phyloP scores from a whole-genome alignment of 2,329 filamentous ascomycete genomes.

The Colletotrichum siamense region DNA sequence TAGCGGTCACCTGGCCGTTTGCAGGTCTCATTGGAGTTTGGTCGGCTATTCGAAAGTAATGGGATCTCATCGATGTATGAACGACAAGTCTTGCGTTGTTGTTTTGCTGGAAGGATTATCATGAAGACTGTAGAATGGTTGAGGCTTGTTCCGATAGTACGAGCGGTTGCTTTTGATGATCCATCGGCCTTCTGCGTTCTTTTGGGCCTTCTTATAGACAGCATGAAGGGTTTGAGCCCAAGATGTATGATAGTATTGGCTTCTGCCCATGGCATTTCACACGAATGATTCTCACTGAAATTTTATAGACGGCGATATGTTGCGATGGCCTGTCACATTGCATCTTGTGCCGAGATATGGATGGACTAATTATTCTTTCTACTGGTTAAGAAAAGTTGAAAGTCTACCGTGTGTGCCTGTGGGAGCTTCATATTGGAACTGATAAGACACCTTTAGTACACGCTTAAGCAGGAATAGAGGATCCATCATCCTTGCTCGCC shows the following conservation, averaged over 20 bases:
- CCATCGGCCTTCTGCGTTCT: background rate
- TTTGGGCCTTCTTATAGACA: background rate
- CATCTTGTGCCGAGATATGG: no score
- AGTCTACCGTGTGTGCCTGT: no score
- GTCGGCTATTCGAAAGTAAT: conserved; percentile 17
- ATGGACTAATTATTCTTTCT: no score
- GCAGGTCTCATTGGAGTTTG: conserved; percentile 20
- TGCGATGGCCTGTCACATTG: background rate
- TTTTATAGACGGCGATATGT: background rate
- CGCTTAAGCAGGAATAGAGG: background rate
- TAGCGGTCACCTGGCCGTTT: conserved; percentile 20
- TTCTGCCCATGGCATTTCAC: background rate
- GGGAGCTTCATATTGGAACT: no score
- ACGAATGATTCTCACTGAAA: background rate
- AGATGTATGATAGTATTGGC: background rate
- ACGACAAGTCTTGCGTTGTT: background rate
- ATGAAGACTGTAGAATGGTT: background rate
- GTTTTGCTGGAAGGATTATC: fast-evolving
- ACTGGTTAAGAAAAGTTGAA: fast-evolving
- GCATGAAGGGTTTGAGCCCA: background rate
- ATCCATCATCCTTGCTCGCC: background rate
- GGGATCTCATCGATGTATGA: background rate
- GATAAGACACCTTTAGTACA: no score
- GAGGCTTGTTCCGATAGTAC: background rate
- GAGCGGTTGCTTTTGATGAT: background rate